Base-by-base conservation (phyloP, 495 filamentous ascomycete genomes). In the Podospora comata region DNA sequence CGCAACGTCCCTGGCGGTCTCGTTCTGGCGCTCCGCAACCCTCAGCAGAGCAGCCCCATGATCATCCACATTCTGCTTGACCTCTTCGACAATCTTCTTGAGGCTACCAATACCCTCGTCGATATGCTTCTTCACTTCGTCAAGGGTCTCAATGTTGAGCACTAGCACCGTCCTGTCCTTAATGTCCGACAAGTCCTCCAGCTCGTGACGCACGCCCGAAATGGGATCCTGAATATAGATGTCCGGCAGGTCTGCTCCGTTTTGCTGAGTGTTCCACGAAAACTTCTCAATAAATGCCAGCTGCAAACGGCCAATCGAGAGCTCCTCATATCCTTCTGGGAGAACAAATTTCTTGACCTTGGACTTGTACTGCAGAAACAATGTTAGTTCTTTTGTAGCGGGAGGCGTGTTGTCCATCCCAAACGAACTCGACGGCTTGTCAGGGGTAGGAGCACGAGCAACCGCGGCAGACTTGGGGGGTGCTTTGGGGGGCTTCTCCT, bases 211-310 rank as follows among this genome's bases (percentile, higher is more conserved):
- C 27, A 97, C 91, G 4, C 95, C 96, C 9, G 94, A 97, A 13
- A 97, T 85, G 5, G 94, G 88, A 77, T 99, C 95, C 78, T 99
- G 96, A 54, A 99, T 94, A 77, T 98, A 97, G 32, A 99, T 97
- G 72, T 98, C 95, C 0, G 95, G 95, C 32, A 99, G 82, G 73
- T 99, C 95, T 15, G 87, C 88, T 26, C 96, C 95, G 75, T 98
- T 94, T 72, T 89, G 91, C 70, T 97, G 94, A 1, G 93, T 96
- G 71, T 95, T 97, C 93, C 96, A 99, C 6, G 93, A 93, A 73
- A 99, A 99, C 73, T 97, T 98, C 70, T 98, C 96, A 71, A 99
- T 99, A 77, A 99, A 99, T n/a, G 94, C 94, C 39, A 98, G 85
- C 74, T 98, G 95, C 66, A 99, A 79, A 13, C 93, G 86, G 11